Evolutionary conservation across 2,329 filamentous ascomycete species (phyloP).

Genomic region (Aureobasidium sp.): DNA sequence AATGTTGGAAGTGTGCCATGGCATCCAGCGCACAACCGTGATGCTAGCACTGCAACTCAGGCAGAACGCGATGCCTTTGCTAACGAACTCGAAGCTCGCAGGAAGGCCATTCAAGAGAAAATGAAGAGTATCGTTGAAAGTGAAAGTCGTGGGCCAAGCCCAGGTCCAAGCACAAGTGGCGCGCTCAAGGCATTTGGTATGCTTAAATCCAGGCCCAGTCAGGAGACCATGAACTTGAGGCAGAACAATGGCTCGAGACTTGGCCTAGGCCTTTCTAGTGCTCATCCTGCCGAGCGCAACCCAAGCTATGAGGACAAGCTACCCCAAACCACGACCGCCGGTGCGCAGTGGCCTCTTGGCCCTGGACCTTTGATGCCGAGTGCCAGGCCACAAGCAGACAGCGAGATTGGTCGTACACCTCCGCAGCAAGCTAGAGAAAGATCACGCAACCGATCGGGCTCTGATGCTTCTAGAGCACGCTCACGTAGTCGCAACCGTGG

Average conservation of each 20-base stretch:
- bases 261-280: conserved; percentile 36
- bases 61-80: conserved; percentile 64
- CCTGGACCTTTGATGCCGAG: neutral
- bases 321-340: neutral
- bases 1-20: conserved; percentile 29
- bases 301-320: conserved; percentile 8
- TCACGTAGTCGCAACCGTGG: conserved; percentile 51
- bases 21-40: conserved; percentile 44
- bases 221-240: conserved; percentile 50
- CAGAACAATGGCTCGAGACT: conserved; percentile 29
- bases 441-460: conserved; percentile 48
- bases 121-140: conserved; percentile 62
- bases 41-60: conserved; percentile 45
- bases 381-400: conserved; percentile 27
- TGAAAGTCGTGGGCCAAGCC: conserved; percentile 38
- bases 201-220: conserved; percentile 60
- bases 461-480: conserved; percentile 45
- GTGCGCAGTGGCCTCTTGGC: conserved; percentile 13
- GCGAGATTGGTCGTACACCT: conserved; percentile 22
- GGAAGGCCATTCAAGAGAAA: conserved; percentile 65
- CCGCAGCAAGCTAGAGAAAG: conserved; percentile 11
- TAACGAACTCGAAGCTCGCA: conserved; percentile 62
- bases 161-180: conserved; percentile 31
- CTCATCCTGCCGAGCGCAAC: conserved; percentile 2
- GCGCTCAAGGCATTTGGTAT: conserved; percentile 55